A percentile compares a stretch with the other conserved stretches of the same genome.
These are phyloP conservation scores for Albatrellus ellisii DNA, from an alignment of 768 basidiomycete genomes.

Conservation along the genomic window DNA sequence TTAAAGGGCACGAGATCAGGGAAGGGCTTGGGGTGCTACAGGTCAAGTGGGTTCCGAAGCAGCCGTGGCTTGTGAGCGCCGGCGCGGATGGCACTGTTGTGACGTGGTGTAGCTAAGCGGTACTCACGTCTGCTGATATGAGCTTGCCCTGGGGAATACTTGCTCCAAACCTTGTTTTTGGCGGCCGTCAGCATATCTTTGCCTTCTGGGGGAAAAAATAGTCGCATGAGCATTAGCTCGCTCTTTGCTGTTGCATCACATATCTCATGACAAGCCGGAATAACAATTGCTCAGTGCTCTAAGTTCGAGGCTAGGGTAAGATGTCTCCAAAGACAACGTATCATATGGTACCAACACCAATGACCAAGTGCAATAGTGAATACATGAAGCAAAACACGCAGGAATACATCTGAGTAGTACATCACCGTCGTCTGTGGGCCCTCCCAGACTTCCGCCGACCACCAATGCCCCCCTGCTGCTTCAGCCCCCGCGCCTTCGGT, in stretches of 20 bases:
- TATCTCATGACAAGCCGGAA: too few species aligned
- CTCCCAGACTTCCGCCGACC: slow-evolving; percentile 57
- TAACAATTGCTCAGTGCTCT: too few species aligned
- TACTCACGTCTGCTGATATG: too few species aligned
- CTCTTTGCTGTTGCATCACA: too few species aligned
- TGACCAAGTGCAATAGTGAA: slow-evolving; percentile 33
- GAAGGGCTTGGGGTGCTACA: slow-evolving; percentile 89
- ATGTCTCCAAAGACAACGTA: too few species aligned
- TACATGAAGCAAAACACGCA: slow-evolving; percentile 15
- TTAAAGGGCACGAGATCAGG: slow-evolving; percentile 77
- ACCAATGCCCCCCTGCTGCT: slow-evolving; percentile 50
- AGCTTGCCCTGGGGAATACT: too few species aligned
- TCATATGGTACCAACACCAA: too few species aligned
- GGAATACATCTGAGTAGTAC: neutral
- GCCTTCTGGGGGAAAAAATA: too few species aligned
- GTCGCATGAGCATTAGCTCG: too few species aligned
- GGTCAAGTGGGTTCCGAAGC: slow-evolving; percentile 75
- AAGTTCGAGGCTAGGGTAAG: too few species aligned
- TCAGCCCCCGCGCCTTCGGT: slow-evolving; percentile 40
- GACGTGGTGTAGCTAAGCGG: slow-evolving; percentile 87
- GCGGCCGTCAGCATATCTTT: too few species aligned
- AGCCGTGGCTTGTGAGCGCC: slow-evolving; percentile 88
- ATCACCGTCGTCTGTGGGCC: slow-evolving; percentile 55
- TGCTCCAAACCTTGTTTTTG: too few species aligned
- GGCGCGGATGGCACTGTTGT: slow-evolving; percentile 85